phyloP scores from a whole-genome alignment of 371 early-diverging fungal species.

The Chytridium lagenaria region DNA sequence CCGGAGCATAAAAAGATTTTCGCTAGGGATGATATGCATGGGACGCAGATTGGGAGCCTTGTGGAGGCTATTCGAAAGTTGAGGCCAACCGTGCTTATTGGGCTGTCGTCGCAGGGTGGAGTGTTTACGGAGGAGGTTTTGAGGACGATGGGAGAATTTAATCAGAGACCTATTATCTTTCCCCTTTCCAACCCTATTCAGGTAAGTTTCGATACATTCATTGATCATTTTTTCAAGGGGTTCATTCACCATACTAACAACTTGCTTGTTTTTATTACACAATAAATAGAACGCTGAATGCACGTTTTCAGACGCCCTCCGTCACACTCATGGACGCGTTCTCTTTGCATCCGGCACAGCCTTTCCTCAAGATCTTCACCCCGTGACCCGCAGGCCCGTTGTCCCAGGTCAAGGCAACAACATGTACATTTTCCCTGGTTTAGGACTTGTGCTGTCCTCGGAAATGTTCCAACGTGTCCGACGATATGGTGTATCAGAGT shows the following conservation, averaged over 20 bases:
- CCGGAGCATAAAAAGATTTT: constrained; percentile 64
- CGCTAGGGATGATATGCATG: constrained; percentile 82
- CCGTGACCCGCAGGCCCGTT: constrained; percentile 58
- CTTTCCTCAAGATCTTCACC: constrained; percentile 77
- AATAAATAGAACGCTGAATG: constrained; percentile 86
- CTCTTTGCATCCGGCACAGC: constrained; percentile 94
- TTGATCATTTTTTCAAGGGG: neutral
- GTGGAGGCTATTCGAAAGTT: constrained; percentile 66
- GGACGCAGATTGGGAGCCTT: constrained; percentile 71
- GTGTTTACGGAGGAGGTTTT: constrained; percentile 68
- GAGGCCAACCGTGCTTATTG: constrained; percentile 67
- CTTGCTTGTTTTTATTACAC: constrained; percentile 10
- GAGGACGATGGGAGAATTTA: constrained; percentile 74
- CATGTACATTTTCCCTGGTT: constrained; percentile 81
- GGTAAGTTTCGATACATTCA: neutral
- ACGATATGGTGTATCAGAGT: constrained; percentile 79
- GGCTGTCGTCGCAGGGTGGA: constrained; percentile 76
- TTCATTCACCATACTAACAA: too few species aligned
- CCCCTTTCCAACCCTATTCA: constrained; percentile 85
- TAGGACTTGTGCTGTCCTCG: constrained; percentile 90
- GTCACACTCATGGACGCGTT: constrained; percentile 74
- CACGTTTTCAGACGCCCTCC: constrained; percentile 88
- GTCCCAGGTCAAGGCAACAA: constrained; percentile 92
- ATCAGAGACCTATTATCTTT: constrained; percentile 86
- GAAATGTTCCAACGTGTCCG: constrained; percentile 69